Evolutionary conservation across 208 protist species (phyloP).

Genomic region (Acanthamoeba royreba): DNA sequence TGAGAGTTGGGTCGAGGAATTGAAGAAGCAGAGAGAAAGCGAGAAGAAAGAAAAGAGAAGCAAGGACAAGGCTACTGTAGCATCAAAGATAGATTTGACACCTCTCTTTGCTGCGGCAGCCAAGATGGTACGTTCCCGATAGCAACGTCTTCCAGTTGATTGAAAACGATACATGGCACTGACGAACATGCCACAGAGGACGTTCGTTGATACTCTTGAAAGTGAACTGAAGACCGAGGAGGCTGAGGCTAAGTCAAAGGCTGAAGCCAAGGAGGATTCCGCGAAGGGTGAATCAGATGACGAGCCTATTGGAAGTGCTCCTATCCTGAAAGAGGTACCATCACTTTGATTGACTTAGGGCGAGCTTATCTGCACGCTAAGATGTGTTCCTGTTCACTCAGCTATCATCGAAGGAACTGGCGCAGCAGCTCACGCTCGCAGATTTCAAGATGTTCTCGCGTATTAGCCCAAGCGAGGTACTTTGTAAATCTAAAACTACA

Average conservation of each 20-base stretch:
- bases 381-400: background rate
- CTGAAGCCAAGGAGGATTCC: background rate
- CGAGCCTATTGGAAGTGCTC: background rate
- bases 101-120: background rate
- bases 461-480: background rate
- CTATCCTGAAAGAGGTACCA: background rate
- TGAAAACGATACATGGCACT: too few relatives aligned
- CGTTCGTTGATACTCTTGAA: background rate
- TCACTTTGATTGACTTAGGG: background rate
- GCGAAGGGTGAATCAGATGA: background rate
- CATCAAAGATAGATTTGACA: constrained; percentile 6
- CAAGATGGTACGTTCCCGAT: background rate
- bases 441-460: background rate
- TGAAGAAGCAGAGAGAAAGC: background rate
- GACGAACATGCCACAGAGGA: background rate
- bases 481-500: too few relatives aligned
- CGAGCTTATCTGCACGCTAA: background rate
- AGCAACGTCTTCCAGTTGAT: too few relatives aligned
- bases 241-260: background rate
- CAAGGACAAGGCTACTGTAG: background rate
- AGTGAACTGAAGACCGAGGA: background rate
- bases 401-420: constrained; percentile 21
- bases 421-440: constrained; percentile 19
- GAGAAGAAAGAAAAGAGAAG: constrained; percentile 39
- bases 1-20: background rate